Base-by-base conservation (phyloP, 2,329 filamentous ascomycete species). In the Phaeosphaeria sp. region DNA sequence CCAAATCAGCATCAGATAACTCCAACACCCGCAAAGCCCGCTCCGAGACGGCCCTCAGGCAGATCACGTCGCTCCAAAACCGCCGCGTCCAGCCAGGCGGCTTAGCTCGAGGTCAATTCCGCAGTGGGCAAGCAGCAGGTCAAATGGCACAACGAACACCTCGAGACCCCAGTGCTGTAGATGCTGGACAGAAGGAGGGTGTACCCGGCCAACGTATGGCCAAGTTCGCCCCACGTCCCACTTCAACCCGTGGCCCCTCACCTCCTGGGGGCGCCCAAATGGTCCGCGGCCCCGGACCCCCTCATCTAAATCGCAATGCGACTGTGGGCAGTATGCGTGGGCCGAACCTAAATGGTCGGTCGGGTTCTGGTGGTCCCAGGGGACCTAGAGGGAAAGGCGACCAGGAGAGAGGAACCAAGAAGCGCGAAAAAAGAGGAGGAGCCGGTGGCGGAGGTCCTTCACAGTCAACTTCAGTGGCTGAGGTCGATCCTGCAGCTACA, bases 281-380 rank as follows among this genome's bases (percentile, higher is more conserved):
- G 67, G 67, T 66, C 20, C 72, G 72, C 63, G 73, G 72, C 9
- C 74, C 74, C 6, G 52, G 67, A 13, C 62, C 62, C 10, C 62
- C 74, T 23, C 67, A 68, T 30, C 63, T 72, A 22, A 59, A 41
- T 15, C 55, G 55, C 25, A 58, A 62, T 20, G 48, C 57, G 23
- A 49, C 57, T 10, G 58, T 56, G 17, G 59, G 59, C 18, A 43
- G 54, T 30, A 49, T 42, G 39, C 59, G 63, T 13, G 71, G 71
- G 3, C 72, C 71, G 18, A 72, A 73, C 23, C 67, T 73, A 13
- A 59, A 68, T 2, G 70, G 62, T 17, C 67, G 72, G 7, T 25
- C 36, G 3, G 54, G 52, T 17, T 56, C 54, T n/a, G 41, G 53
- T 27, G 57, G 56, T 27, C 52, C 60, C 23, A 54, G 55, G 2